These are phyloP conservation scores for Ganoderma sinense DNA, from an alignment of 1,284 basidiomycete genomes.

Conservation along the genomic window DNA sequence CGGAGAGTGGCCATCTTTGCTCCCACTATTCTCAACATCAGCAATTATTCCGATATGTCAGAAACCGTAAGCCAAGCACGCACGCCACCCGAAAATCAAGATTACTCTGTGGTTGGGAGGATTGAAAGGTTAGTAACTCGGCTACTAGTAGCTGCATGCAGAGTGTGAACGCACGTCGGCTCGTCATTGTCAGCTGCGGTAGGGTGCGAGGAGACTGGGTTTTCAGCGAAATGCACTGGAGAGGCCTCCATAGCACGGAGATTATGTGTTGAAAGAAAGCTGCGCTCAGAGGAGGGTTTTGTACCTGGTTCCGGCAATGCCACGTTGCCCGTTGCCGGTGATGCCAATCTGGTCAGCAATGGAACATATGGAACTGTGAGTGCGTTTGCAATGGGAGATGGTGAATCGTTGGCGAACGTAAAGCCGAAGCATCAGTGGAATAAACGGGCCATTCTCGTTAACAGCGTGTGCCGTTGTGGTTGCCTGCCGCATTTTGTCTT, in stretches of 20 bases:
- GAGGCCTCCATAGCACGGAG: conserved; percentile 4
- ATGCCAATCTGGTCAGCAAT: neutral
- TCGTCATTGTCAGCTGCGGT: neutral
- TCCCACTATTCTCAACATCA: conserved; percentile 11
- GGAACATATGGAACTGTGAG: too few relatives aligned
- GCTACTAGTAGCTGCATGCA: neutral
- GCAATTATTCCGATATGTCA: neutral
- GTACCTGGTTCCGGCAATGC: neutral
- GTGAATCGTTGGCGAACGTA: too few relatives aligned
- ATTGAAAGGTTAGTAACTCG: neutral
- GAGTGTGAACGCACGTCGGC: conserved; percentile 11
- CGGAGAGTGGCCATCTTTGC: conserved; percentile 16
- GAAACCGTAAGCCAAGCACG: neutral
- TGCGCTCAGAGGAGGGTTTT: neutral
- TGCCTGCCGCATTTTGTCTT: too few relatives aligned
- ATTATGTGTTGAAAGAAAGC: neutral
- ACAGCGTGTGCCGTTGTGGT: too few relatives aligned
- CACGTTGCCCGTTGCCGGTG: neutral
- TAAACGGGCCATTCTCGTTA: too few relatives aligned
- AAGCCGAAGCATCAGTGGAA: too few relatives aligned
- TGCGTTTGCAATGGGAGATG: neutral
- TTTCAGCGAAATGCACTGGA: neutral
- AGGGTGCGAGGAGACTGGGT: neutral
- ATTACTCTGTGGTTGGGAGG: conserved; percentile 5
- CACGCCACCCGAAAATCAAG: conserved; percentile 23